Evolutionary conservation across 441 rosid genomes (phyloP).

Genomic region (Bocquillonia castaneifolia): DNA sequence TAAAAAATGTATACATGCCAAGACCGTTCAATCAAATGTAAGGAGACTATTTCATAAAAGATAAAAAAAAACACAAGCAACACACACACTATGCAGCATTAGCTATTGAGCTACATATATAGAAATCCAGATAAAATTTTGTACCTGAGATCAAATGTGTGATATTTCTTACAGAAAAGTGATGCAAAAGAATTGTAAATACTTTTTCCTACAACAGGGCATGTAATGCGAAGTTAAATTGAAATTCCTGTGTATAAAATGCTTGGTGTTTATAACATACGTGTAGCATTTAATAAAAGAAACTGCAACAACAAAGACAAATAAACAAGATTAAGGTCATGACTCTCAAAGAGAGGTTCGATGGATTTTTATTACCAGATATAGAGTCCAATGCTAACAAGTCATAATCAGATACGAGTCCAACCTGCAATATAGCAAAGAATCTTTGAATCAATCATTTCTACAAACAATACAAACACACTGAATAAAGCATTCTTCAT

Average conservation of each 20-base stretch:
- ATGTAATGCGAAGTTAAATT: background rate
- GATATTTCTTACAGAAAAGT: background rate
- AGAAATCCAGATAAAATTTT: no score
- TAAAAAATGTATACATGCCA: background rate
- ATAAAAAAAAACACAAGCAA: no score
- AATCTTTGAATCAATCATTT: constrained; percentile 5
- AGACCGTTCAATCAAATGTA: no score
- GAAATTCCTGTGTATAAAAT: background rate
- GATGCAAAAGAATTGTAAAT: background rate
- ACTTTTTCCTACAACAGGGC: background rate
- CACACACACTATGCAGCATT: no score
- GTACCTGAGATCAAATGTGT: background rate
- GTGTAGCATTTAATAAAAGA: background rate
- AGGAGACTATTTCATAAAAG: background rate
- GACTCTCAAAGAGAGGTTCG: background rate
- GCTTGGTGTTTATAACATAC: background rate
- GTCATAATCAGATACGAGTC: constrained; percentile 94
- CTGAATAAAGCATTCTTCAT: background rate
- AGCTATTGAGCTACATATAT: no score
- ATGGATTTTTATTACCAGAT: constrained; percentile 46
- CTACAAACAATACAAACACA: constrained; percentile 2
- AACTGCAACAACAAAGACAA: background rate
- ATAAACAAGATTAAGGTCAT: background rate
- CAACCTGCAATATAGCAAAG: constrained; percentile 57
- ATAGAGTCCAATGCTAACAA: constrained; percentile 88